Evolutionary conservation across 116 monocot genomes (phyloP).

Genomic region (Zostera marina): DNA sequence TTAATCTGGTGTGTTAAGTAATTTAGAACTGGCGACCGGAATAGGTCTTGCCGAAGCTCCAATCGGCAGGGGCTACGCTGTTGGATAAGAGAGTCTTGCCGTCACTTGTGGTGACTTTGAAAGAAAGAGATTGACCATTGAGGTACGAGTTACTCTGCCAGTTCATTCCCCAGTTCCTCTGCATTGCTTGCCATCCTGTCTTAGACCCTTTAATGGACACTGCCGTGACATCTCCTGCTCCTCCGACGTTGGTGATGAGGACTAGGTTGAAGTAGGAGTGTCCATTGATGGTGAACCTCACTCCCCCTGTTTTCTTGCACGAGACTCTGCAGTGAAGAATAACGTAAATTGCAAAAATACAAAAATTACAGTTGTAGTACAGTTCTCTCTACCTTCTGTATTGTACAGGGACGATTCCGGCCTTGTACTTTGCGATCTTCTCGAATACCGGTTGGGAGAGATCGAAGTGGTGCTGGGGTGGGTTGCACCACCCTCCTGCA

Average conservation of each 20-base stretch:
- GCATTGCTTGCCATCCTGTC: conserved; percentile 46
- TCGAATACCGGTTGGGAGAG: conserved; percentile 39
- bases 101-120: conserved; percentile 61
- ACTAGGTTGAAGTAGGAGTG: conserved; percentile 80
- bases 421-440: conserved; percentile 28
- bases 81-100: conserved; percentile 25
- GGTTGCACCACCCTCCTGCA: conserved; percentile 57
- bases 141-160: conserved; percentile 58
- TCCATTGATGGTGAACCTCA: conserved; percentile 63
- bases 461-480: conserved; percentile 45
- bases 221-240: conserved; percentile 41
- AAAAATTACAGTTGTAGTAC: too few relatives aligned
- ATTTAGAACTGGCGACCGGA: conserved; percentile 46
- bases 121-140: conserved; percentile 50
- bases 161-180: conserved; percentile 69
- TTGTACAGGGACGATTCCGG: conserved; percentile 35
- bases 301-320: conserved; percentile 42
- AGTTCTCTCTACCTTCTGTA: conserved; percentile 51
- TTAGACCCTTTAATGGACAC: conserved; percentile 46
- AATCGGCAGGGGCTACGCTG: conserved; percentile 28
- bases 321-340: conserved; percentile 50
- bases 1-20: not conserved
- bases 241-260: conserved; percentile 63
- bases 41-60: conserved; percentile 65
- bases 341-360: too few relatives aligned